Percentiles rank a stretch among this genome's conserved stretches.
phyloP scores from a whole-genome alignment of 345 rosid species.

The Triadica sebifera region DNA sequence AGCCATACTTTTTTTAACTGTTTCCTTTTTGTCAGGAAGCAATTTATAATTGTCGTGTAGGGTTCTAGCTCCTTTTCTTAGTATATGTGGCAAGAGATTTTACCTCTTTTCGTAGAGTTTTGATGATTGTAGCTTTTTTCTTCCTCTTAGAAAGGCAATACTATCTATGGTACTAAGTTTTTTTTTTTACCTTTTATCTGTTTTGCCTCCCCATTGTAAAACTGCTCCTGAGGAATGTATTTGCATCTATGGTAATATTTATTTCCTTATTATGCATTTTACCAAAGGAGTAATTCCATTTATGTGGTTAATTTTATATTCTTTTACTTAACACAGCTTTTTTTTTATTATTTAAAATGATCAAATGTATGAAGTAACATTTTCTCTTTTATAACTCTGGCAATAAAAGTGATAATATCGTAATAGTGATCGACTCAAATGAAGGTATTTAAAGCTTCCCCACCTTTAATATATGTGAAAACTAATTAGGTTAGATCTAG shows the following conservation, averaged over 20 bases:
- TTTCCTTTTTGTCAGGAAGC: constrained; percentile 25
- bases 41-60: constrained; percentile 21
- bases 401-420: too few species aligned
- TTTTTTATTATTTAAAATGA: neutral
- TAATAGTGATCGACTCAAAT: too few species aligned
- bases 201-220: neutral
- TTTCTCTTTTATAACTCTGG: too few species aligned
- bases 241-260: too few species aligned
- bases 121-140: neutral
- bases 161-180: neutral
- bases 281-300: too few species aligned
- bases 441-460: too few species aligned
- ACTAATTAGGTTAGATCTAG: too few species aligned
- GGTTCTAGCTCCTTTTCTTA: constrained; percentile 9
- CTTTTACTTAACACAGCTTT: neutral
- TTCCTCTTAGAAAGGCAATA: neutral
- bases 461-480: too few species aligned
- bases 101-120: neutral
- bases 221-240: neutral
- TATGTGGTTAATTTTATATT: neutral
- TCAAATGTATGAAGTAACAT: too few species aligned
- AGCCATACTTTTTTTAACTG: constrained; percentile 19
- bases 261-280: too few species aligned
- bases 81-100: constrained; percentile 6
- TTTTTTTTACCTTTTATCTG: neutral